Evolutionary conservation across 495 filamentous ascomycete species (phyloP).

Genomic region (Podospora pseudocomata): DNA sequence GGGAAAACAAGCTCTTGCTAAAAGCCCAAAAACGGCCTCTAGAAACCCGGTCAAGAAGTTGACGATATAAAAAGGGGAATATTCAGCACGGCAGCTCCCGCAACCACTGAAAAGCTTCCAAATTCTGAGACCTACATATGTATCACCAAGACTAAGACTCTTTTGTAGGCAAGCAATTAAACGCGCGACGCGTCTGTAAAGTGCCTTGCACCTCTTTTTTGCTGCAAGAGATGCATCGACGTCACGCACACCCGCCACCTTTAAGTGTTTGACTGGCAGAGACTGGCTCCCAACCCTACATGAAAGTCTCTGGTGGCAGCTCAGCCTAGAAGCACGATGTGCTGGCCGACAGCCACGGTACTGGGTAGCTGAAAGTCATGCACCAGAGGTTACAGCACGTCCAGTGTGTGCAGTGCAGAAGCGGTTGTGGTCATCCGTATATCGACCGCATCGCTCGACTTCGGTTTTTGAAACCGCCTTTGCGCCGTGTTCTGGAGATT

Average conservation of each 20-base stretch:
- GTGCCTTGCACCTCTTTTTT: neutral
- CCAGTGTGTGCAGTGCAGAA: neutral
- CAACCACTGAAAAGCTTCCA: neutral
- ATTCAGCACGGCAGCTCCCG: too few relatives aligned
- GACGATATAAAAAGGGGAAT: too few relatives aligned
- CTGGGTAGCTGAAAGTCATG: neutral
- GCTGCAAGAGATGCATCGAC: neutral
- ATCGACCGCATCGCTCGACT: neutral
- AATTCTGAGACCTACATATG: neutral
- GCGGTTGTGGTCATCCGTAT: neutral
- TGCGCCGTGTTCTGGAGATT: neutral
- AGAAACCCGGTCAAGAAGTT: too few relatives aligned
- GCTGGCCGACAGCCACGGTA: neutral
- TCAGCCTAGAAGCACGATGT: slow-evolving; percentile 3
- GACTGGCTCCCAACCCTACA: neutral
- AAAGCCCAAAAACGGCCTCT: neutral
- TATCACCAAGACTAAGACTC: neutral
- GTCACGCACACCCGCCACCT: neutral
- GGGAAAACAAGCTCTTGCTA: slow-evolving; percentile 1
- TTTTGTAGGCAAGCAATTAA: neutral
- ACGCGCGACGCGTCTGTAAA: neutral
- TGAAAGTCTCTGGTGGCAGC: neutral
- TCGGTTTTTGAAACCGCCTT: neutral
- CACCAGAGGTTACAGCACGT: neutral
- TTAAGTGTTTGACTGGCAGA: neutral